Conservation (phyloP, 257 asterid genomes). For the Anisodus tanguticus region DNA sequence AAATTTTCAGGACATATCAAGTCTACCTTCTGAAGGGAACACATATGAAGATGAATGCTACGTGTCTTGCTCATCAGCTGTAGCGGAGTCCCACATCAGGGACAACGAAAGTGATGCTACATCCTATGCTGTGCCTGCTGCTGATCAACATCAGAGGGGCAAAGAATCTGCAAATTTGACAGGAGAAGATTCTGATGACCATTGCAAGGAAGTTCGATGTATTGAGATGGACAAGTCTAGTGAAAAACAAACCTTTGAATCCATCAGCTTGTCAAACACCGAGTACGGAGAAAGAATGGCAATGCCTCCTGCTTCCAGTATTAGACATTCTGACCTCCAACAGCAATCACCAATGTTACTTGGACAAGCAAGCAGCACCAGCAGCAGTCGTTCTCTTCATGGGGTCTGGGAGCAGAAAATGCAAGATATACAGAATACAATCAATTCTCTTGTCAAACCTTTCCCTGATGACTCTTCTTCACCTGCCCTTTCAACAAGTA, state of each 20-base stretch:
- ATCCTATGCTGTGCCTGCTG: constrained; percentile 28
- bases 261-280: constrained; percentile 44
- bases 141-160: constrained; percentile 46
- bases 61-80: constrained; percentile 42
- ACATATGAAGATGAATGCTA: constrained; percentile 42
- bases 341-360: constrained; percentile 43
- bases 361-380: constrained; percentile 45
- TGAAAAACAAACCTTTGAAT: constrained; percentile 39
- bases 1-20: constrained; percentile 27
- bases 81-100: constrained; percentile 31
- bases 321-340: constrained; percentile 38
- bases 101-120: constrained; percentile 38
- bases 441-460: constrained; percentile 53
- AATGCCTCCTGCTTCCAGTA: constrained; percentile 38
- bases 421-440: constrained; percentile 52
- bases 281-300: constrained; percentile 54
- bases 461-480: constrained; percentile 53
- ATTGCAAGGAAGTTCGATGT: constrained; percentile 73
- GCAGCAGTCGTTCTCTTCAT: constrained; percentile 41
- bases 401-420: constrained; percentile 56
- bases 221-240: constrained; percentile 57
- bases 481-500: constrained; percentile 45
- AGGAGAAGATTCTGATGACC: constrained; percentile 63
- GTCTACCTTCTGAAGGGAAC: constrained; percentile 30
- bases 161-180: constrained; percentile 39